Base-by-base conservation (phyloP, 2,329 filamentous ascomycete genomes). In the Pseudogymnoascus pannorum region DNA sequence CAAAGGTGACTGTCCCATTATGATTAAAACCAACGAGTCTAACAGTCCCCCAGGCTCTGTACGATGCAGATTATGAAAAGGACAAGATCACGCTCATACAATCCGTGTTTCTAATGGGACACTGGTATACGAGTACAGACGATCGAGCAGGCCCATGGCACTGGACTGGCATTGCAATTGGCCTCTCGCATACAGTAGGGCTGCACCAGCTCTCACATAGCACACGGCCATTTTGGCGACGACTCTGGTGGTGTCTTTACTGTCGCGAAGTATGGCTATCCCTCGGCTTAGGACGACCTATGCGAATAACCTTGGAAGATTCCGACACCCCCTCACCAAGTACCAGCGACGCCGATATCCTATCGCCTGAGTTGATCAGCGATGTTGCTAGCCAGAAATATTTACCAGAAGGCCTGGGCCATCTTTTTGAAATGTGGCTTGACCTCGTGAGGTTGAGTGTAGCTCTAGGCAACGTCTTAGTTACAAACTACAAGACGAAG, bases 111-210 rank as follows among this genome's bases (percentile, higher is more conserved):
- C 63, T 79, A 0, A 68, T 79, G 59, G 72, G 73, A 6, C 77
- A 76, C 60, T 79, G 74, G 72, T 76, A 76, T 57, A 72, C 73
- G 0, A 72, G 76, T 36, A 68, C 72, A 0, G 74, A 78, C 57
- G 75, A 78, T 57, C 71, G 75, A 11, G 72, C 70, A 7, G 73
- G 76, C 8, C 72, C 76, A 0, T 79, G 76, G 76, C 75, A 78
- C 60, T 79, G 77, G 76, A 75, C 73, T 3, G 75, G 77, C n/a
- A 70, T 76, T 22, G 76, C 77, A 4, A 74, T 78, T 58, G 72
- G 69, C 26, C 70, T 78, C 2, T 75, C 73, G 14, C 76, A 78
- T 26, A 75, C 73, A 3, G 70, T 77, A 2, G 77, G 77, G 0
- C 68, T 79, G 0, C 76, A 79, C 64, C 73, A 14, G 12, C 38